Evolutionary conservation across 2,329 filamentous ascomycete species (phyloP).

Genomic region (Colletotrichum simmondsii): DNA sequence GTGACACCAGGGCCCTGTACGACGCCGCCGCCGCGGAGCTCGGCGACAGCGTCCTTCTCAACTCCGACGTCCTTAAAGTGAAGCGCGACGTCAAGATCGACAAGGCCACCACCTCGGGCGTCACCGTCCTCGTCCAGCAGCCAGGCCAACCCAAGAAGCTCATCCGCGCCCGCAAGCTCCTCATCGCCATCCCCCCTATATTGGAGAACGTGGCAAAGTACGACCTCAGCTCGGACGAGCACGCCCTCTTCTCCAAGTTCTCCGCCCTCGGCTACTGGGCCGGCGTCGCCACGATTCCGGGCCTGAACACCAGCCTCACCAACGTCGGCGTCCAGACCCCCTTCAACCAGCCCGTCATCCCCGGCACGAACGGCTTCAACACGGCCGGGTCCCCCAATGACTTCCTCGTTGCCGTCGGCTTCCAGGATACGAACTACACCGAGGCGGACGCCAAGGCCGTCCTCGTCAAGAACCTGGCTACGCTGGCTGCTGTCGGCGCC

Average conservation of each 20-base stretch:
- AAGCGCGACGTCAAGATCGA: conserved; percentile 36
- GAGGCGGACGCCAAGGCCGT: conserved; percentile 32
- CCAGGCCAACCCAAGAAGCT: conserved; percentile 10
- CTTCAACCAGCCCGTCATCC: conserved; percentile 33
- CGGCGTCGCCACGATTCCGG: conserved; percentile 42
- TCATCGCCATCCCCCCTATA: conserved; percentile 49
- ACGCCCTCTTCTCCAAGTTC: conserved; percentile 47
- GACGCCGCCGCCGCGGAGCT: conserved; percentile 40
- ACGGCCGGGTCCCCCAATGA: conserved; percentile 27
- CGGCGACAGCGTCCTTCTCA: conserved; percentile 41
- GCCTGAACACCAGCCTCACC: conserved; percentile 37
- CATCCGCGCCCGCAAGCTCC: conserved; percentile 38
- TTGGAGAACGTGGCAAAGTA: conserved; percentile 44
- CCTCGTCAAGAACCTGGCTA: conserved; percentile 27
- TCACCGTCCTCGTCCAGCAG: conserved; percentile 38
- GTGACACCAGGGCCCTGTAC: conserved; percentile 41
- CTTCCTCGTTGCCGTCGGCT: conserved; percentile 33
- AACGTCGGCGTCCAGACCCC: conserved; percentile 36
- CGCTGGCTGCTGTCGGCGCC: conserved; percentile 16
- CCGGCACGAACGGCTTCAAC: conserved; percentile 37
- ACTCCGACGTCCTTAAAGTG: conserved; percentile 37
- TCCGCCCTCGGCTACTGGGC: conserved; percentile 45
- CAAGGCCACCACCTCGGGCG: conserved; percentile 35
- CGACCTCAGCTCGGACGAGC: conserved; percentile 44
- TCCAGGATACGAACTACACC: conserved; percentile 24